Base-by-base conservation (phyloP, 2,329 filamentous ascomycete species). In the Anisogramma anomala region DNA sequence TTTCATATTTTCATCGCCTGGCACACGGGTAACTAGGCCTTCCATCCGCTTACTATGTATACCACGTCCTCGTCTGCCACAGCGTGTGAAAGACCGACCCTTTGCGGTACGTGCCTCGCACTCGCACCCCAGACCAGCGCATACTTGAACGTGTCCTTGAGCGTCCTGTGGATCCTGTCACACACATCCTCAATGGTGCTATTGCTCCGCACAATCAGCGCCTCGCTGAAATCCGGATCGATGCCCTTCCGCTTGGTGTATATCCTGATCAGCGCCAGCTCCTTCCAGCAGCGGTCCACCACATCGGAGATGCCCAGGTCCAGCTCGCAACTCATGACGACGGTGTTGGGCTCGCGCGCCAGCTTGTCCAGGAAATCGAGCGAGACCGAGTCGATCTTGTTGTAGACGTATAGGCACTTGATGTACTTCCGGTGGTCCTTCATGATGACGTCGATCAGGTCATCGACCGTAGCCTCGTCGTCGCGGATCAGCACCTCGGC, bases 371-470 rank as follows among this genome's bases (percentile, higher is more conserved):
- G 75, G 63, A 93, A 94, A 58, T 95, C 87, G 50, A 98, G 75
- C 31, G 83, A 89, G 46, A 98, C 84, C 59, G 78, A 82, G 66
- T 98, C 91, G 65, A 98, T 94, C 67, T 98, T 98, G 81, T 98
- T 98, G 78, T 98, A 98, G 23, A 96, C 89, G 65, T 98, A 98
- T 23, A 98, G 72, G 57, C 85, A 81, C 59, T 71, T 77, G 68
- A 98, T 95, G 69, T 98, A 98, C 63, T 94, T 98, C 57, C 91
- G 73, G 68, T 98, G 91, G 58, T 95, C 86, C 63, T 91, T 94
- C 89, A 96, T 96, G 64, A 98, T 95, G 47, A 95, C 87, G 61
- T 98, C 91, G 66, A 98, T 98, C 61, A 98, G 84, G 63, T 98
- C 89, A 65, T 98, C 91, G 26, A 98, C 87, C 1, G 91, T 96